phyloP scores from a whole-genome alignment of 495 filamentous ascomycete genomes.

The Cladorrhinum samala region DNA sequence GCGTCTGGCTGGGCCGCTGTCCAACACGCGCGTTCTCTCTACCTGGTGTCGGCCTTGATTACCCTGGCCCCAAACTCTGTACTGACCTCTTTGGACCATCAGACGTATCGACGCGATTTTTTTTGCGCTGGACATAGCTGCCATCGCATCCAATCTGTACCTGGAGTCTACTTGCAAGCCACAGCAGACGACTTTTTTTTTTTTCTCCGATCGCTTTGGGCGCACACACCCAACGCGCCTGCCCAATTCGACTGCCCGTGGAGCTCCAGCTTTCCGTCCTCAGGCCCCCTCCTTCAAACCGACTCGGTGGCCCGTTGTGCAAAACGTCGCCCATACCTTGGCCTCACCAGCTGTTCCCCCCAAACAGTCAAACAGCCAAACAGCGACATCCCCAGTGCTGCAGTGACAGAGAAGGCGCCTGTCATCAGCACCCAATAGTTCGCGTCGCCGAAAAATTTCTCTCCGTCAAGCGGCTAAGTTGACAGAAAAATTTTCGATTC shows the following conservation, averaged over 20 bases:
- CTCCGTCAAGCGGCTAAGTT: slow-evolving; percentile 39
- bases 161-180: slow-evolving; percentile 12
- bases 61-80: slow-evolving; percentile 16
- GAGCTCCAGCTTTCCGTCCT: neutral
- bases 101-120: slow-evolving; percentile 11
- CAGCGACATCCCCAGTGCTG: slow-evolving; percentile 16
- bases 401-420: slow-evolving; percentile 19
- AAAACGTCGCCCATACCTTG: slow-evolving; percentile 22
- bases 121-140: slow-evolving; percentile 14
- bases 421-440: slow-evolving; percentile 26
- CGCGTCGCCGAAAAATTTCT: slow-evolving; percentile 27
- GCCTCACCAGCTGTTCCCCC: slow-evolving; percentile 20
- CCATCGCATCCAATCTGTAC: slow-evolving; percentile 19
- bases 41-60: slow-evolving; percentile 11
- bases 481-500: slow-evolving; percentile 28
- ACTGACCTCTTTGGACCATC: slow-evolving; percentile 15
- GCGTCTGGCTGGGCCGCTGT: slow-evolving; percentile 13
- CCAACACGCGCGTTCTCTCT: slow-evolving; percentile 15
- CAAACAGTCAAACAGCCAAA: slow-evolving; percentile 12
- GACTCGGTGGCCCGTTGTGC: slow-evolving; percentile 22
- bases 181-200: slow-evolving; percentile 21
- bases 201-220: neutral
- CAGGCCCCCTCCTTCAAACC: slow-evolving; percentile 9
- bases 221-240: neutral
- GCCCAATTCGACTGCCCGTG: neutral